These are phyloP conservation scores for Tetrapisispora iriomotensis DNA, from an alignment of 805 yeast genomes.

Conservation along the genomic window DNA sequence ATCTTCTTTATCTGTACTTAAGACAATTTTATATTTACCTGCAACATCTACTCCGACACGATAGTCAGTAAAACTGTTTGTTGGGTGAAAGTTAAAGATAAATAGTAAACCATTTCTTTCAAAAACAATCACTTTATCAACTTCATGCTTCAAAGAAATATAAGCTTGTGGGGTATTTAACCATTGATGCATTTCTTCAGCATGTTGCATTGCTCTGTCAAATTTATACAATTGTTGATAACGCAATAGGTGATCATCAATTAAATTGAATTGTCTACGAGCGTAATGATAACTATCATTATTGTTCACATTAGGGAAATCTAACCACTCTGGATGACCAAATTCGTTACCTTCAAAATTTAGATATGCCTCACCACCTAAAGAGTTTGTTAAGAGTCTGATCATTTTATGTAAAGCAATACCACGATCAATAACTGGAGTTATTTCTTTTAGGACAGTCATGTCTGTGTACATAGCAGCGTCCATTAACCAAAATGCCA, in stretches of 20 bases:
- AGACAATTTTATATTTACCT: constrained; percentile 65
- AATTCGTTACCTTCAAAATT: constrained; percentile 97
- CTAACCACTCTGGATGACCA: constrained; percentile 99
- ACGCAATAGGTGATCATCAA: constrained; percentile 69
- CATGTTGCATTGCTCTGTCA: constrained; percentile 73
- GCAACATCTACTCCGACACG: constrained; percentile 79
- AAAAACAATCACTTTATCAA: constrained; percentile 79
- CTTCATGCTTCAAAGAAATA: constrained; percentile 78
- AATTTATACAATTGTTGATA: constrained; percentile 72
- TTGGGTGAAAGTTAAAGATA: constrained; percentile 84
- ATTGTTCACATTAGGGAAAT: constrained; percentile 89
- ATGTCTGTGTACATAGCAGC: constrained; percentile 95
- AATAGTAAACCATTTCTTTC: constrained; percentile 82
- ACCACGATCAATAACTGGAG: constrained; percentile 81
- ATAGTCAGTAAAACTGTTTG: constrained; percentile 73
- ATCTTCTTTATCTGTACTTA: constrained; percentile 60
- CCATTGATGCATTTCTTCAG: constrained; percentile 66
- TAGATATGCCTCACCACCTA: constrained; percentile 96
- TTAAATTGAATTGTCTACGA: constrained; percentile 84
- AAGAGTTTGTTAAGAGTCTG: constrained; percentile 70
- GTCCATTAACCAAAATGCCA: constrained; percentile 98
- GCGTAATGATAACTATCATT: constrained; percentile 86
- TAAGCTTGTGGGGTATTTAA: constrained; percentile 67
- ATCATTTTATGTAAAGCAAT: constrained; percentile 85
- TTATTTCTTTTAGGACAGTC: constrained; percentile 64